These are phyloP conservation scores for Zygnema cylindricum DNA, from an alignment of 139 green algal species.

Conservation along the genomic window DNA sequence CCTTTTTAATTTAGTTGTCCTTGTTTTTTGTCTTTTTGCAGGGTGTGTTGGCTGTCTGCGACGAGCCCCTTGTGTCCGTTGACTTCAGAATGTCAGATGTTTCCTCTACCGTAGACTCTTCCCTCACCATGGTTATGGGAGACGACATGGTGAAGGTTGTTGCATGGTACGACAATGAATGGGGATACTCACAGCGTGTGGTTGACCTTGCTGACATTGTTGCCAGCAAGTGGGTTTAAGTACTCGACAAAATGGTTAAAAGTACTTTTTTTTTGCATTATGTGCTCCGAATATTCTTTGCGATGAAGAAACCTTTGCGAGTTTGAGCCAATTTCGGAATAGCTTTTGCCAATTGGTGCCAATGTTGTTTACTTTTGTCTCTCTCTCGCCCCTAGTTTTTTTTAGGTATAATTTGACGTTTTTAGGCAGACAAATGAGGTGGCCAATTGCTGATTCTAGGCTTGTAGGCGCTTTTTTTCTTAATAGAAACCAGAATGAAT, in stretches of 20 bases:
- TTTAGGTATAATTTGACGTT: not conserved
- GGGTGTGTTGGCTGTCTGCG: slow-evolving; percentile 63
- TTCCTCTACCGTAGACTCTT: slow-evolving; percentile 70
- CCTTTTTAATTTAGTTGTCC: no score
- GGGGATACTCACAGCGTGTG: slow-evolving; percentile 69
- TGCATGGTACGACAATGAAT: slow-evolving; percentile 67
- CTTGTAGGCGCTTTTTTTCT: not conserved
- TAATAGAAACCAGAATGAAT: no score
- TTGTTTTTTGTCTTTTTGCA: slow-evolving; percentile 22
- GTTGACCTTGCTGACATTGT: slow-evolving; percentile 71
- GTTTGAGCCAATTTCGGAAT: no score
- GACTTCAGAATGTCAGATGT: slow-evolving; percentile 71
- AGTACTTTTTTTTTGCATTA: not conserved
- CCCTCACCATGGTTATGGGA: slow-evolving; percentile 75
- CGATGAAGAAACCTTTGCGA: not conserved
- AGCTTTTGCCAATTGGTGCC: no score
- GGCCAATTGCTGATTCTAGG: not conserved
- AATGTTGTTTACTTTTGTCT: no score
- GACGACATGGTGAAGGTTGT: slow-evolving; percentile 74
- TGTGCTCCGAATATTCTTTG: no score
- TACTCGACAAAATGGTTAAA: not conserved
- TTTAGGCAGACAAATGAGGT: not conserved
- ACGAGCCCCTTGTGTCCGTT: slow-evolving; percentile 72
- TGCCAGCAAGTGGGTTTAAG: slow-evolving; percentile 60
- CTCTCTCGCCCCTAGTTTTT: not conserved